phyloP scores from a whole-genome alignment of 2,329 filamentous ascomycete species.

The Scytalidium lignicola region DNA sequence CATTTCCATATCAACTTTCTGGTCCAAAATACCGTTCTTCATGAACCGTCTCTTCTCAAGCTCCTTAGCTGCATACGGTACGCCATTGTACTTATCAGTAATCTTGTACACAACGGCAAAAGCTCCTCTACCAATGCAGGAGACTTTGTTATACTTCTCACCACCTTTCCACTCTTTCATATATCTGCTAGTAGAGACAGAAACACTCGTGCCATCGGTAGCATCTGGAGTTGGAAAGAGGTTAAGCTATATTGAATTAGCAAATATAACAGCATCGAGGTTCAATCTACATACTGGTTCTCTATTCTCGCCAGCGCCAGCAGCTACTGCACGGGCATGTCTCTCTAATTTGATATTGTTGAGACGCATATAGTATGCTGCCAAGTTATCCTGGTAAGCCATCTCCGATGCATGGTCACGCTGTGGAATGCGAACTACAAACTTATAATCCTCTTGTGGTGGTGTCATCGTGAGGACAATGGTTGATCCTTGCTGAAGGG shows the following conservation, averaged over 20 bases:
- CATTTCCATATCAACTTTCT: slow-evolving; percentile 96
- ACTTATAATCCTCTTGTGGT: slow-evolving; percentile 60
- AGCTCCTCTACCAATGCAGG: slow-evolving; percentile 82
- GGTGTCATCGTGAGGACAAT: slow-evolving; percentile 26
- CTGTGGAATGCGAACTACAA: slow-evolving; percentile 79
- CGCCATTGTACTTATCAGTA: slow-evolving; percentile 77
- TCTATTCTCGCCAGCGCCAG: slow-evolving; percentile 7
- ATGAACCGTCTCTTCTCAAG: slow-evolving; percentile 90
- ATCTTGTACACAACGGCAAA: slow-evolving; percentile 93
- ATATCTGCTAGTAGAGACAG: slow-evolving; percentile 23
- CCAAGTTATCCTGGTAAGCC: slow-evolving; percentile 64
- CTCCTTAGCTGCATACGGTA: slow-evolving; percentile 86
- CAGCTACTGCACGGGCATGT: slow-evolving; percentile 6
- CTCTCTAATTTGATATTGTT: slow-evolving; percentile 8
- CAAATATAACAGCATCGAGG: not conserved
- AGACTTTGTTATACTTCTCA: slow-evolving; percentile 75
- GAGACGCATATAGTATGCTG: slow-evolving; percentile 53
- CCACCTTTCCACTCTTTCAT: slow-evolving; percentile 77
- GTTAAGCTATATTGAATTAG: slow-evolving; percentile 19
- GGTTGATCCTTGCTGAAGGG: slow-evolving; percentile 25
- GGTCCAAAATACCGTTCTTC: slow-evolving; percentile 84
- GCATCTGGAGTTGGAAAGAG: slow-evolving; percentile 25
- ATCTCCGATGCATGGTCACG: slow-evolving; percentile 61
- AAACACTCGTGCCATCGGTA: slow-evolving; percentile 9
- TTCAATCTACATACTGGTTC: slow-evolving; percentile 16